A percentile compares a stretch with the other conserved stretches of the same genome.
phyloP scores from a whole-genome alignment of 1,284 basidiomycete genomes.

The Leccinum subrobustum region DNA sequence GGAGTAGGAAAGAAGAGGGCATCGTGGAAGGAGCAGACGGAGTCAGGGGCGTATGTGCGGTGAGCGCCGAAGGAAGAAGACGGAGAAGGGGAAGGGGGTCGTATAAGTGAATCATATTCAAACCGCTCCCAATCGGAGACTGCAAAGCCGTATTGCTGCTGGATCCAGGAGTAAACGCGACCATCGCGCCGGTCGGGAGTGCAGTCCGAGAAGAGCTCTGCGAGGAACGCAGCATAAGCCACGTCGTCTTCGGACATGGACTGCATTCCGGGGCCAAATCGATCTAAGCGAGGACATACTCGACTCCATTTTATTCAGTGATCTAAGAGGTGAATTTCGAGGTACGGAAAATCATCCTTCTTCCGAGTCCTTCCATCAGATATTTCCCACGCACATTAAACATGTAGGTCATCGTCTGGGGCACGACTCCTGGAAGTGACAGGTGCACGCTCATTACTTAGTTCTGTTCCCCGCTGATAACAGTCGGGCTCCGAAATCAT shows the following conservation, averaged over 20 bases:
- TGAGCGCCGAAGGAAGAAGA: constrained; percentile 32
- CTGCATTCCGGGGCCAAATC: constrained; percentile 8
- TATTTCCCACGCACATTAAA: background rate
- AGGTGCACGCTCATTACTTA: too few species aligned
- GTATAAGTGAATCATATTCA: constrained; percentile 6
- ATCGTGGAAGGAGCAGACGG: constrained; percentile 31
- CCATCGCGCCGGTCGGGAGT: constrained; percentile 21
- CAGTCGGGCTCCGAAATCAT: background rate
- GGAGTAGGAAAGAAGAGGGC: constrained; percentile 29
- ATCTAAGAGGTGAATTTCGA: background rate
- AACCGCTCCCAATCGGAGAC: constrained; percentile 22
- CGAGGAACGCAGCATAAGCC: constrained; percentile 30
- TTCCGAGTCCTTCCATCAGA: too few species aligned
- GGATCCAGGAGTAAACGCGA: constrained; percentile 34
- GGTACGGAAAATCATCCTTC: background rate
- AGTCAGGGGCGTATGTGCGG: constrained; percentile 22
- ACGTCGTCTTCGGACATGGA: constrained; percentile 32
- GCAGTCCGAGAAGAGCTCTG: constrained; percentile 26
- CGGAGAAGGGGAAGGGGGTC: constrained; percentile 28
- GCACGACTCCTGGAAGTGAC: too few species aligned
- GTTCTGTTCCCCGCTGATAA: too few species aligned
- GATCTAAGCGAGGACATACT: background rate
- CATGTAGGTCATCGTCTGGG: background rate
- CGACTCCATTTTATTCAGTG: constrained; percentile 14
- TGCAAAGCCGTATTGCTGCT: constrained; percentile 36